phyloP scores from a whole-genome alignment of 2,329 filamentous ascomycete genomes.

The Colletotrichum neosansevieriae region DNA sequence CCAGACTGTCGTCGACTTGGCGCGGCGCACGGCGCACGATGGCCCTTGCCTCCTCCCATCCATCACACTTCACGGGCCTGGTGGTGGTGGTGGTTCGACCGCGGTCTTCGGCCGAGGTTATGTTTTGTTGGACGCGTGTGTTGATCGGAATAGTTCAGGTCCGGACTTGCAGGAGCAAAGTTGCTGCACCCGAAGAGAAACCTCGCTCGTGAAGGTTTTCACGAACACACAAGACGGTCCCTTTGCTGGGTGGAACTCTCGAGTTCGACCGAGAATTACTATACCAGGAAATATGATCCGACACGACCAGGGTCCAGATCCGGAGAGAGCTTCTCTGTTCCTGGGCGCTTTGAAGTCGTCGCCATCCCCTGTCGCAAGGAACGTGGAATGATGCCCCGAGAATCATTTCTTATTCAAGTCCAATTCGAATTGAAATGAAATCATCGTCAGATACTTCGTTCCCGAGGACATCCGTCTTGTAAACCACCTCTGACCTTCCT shows the following conservation, averaged over 20 bases:
- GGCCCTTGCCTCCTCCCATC: not conserved
- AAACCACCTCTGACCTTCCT: no score
- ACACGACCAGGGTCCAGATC: not conserved
- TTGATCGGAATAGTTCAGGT: not conserved
- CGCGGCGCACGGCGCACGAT: not conserved
- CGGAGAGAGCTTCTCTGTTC: not conserved
- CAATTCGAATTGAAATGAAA: no score
- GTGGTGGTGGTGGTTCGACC: constrained; percentile 4
- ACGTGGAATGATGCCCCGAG: not conserved
- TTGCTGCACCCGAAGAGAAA: not conserved
- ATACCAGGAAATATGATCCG: not conserved
- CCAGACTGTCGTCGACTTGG: not conserved
- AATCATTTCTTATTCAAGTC: no score
- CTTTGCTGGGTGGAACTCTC: not conserved
- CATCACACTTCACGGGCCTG: constrained; percentile 2
- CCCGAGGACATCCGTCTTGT: no score
- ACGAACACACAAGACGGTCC: not conserved
- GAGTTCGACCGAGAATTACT: not conserved
- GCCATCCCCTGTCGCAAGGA: not conserved
- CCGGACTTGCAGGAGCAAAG: not conserved
- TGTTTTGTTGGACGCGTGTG: not conserved
- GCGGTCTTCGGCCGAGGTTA: not conserved
- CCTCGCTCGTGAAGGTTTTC: not conserved
- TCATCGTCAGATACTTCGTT: no score
- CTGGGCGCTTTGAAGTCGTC: not conserved